Conservation (phyloP, 495 filamentous ascomycete genomes). For the Talaromyces stipitatus region DNA sequence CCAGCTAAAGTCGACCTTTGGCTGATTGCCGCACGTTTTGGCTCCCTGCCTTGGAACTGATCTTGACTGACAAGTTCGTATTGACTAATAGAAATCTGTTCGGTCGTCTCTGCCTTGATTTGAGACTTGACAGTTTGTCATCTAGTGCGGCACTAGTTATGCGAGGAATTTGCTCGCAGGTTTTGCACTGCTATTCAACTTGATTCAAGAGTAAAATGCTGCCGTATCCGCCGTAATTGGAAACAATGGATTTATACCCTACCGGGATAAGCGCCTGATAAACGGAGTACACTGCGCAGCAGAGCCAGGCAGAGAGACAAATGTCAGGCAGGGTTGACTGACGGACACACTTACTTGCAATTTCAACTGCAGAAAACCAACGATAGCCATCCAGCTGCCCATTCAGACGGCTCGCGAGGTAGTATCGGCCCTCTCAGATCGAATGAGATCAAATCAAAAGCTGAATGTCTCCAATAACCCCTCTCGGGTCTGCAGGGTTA, state of each 20-base stretch:
- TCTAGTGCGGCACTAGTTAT: not conserved
- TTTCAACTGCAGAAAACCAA: not conserved
- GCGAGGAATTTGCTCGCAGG: not conserved
- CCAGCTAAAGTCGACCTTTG: not conserved
- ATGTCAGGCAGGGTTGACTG: not conserved
- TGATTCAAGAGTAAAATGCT: not conserved
- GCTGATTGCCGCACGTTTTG: not conserved
- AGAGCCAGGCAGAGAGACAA: not conserved
- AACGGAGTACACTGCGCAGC: not conserved
- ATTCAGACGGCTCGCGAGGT: not conserved
- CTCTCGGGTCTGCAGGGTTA: constrained; percentile 1
- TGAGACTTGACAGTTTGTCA: not conserved
- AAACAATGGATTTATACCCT: not conserved
- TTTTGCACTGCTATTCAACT: no score
- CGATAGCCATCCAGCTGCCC: not conserved
- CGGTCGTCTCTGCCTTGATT: no score
- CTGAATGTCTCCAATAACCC: not conserved
- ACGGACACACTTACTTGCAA: not conserved
- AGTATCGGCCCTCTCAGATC: not conserved
- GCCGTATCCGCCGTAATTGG: not conserved
- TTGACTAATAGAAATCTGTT: not conserved
- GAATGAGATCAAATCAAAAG: not conserved
- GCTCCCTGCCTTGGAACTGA: not conserved
- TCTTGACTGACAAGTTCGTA: not conserved
- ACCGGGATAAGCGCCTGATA: not conserved